Percentiles rank a stretch among this genome's conserved stretches.
These are phyloP conservation scores for Artemisia tridentata DNA, from an alignment of 129 eudicot genomes.

Conservation along the genomic window DNA sequence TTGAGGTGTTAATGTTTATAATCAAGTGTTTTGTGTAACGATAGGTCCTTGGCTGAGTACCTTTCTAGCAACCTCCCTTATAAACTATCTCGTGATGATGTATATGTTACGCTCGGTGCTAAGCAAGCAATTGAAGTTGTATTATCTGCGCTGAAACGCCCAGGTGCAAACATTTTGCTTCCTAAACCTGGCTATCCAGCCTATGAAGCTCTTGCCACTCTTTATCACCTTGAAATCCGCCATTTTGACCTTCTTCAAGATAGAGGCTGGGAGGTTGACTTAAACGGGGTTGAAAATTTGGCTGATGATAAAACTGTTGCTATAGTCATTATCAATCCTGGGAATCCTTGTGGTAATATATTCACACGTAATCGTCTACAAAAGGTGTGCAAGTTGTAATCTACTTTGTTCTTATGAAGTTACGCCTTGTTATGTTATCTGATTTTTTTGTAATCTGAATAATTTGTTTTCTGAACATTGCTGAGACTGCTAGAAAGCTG, in stretches of 20 bases:
- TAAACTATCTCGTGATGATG: slow-evolving; percentile 33
- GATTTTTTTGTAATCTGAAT: not conserved
- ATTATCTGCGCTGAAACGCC: slow-evolving; percentile 24
- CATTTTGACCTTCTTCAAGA: slow-evolving; percentile 39
- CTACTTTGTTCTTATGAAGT: not conserved
- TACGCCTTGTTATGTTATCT: not conserved
- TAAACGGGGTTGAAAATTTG: slow-evolving; percentile 23
- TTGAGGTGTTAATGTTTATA: not conserved
- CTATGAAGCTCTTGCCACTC: slow-evolving; percentile 30
- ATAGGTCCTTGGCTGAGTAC: slow-evolving; percentile 34
- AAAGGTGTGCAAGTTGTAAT: slow-evolving; percentile 21
- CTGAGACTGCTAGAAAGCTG: slow-evolving; percentile 57
- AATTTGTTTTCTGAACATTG: slow-evolving; percentile 30
- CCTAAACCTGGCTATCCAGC: slow-evolving; percentile 42
- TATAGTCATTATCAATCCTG: slow-evolving; percentile 40
- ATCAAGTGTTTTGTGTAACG: not conserved
- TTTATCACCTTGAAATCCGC: slow-evolving; percentile 34
- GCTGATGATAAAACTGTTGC: slow-evolving; percentile 36
- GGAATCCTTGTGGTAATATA: slow-evolving; percentile 42
- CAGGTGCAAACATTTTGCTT: slow-evolving; percentile 39
- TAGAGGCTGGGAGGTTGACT: slow-evolving; percentile 35
- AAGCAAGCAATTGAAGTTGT: slow-evolving; percentile 38
- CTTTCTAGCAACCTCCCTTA: slow-evolving; percentile 36
- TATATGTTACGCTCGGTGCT: slow-evolving; percentile 35
- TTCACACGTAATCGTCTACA: slow-evolving; percentile 28